These are phyloP conservation scores for Hyphopichia buzzinii DNA, from an alignment of 1,139 yeast species.

Conservation along the genomic window DNA sequence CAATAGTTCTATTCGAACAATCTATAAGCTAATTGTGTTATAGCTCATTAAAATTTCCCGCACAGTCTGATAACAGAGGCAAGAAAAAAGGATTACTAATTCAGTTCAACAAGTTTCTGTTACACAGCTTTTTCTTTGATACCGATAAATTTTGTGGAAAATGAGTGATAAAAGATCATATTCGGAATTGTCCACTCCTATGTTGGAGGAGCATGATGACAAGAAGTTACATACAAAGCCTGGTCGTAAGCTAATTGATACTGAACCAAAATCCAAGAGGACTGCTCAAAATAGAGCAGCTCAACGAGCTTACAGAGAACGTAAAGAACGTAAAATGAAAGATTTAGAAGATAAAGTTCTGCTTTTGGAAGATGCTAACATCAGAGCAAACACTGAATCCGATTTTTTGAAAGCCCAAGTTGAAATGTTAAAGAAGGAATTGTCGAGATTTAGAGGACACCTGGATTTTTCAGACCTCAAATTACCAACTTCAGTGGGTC, in stretches of 20 bases:
- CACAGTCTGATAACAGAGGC: too few species aligned
- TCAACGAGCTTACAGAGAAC: slow-evolving; percentile 92
- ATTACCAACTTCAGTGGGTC: slow-evolving; percentile 35
- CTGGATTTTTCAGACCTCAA: slow-evolving; percentile 35
- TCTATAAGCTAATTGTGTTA: too few species aligned
- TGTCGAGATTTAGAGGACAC: slow-evolving; percentile 59
- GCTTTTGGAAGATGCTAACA: slow-evolving; percentile 66
- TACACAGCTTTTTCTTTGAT: neutral
- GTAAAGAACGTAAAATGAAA: slow-evolving; percentile 84
- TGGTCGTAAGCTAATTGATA: slow-evolving; percentile 70
- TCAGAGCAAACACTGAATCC: slow-evolving; percentile 63
- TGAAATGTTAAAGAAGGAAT: slow-evolving; percentile 67
- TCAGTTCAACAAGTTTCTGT: too few species aligned
- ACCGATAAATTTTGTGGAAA: neutral
- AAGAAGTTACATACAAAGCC: slow-evolving; percentile 43
- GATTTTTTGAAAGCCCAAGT: slow-evolving; percentile 77
- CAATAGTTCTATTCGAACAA: too few species aligned
- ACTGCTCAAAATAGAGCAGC: slow-evolving; percentile 98
- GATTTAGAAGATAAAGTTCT: slow-evolving; percentile 81
- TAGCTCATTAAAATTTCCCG: too few species aligned
- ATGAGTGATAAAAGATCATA: slow-evolving; percentile 26
- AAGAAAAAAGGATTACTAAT: neutral
- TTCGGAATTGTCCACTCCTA: slow-evolving; percentile 23
- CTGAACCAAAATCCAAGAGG: slow-evolving; percentile 81
- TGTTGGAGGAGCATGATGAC: slow-evolving; percentile 25